Percentiles rank a stretch among this genome's conserved stretches.
phyloP scores from a whole-genome alignment of 2,329 filamentous ascomycete species.

The Orbilia javanica region DNA sequence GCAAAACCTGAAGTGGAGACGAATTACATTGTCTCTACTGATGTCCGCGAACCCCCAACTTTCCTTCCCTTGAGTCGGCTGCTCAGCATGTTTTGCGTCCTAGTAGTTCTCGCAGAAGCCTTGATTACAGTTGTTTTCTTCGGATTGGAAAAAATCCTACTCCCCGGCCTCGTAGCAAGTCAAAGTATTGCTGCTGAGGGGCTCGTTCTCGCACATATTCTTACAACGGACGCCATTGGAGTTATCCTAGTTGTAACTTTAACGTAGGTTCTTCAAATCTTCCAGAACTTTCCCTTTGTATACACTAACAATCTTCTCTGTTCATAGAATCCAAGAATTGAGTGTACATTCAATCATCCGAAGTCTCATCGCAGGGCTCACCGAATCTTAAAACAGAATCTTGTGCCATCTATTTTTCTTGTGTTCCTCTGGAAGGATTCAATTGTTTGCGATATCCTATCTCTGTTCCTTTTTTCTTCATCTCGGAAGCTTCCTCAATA shows the following conservation, averaged over 20 bases:
- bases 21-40: background rate
- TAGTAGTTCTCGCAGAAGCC: conserved; percentile 17
- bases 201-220: conserved; percentile 32
- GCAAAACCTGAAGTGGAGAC: background rate
- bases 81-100: conserved; percentile 31
- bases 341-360: conserved; percentile 19
- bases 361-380: conserved; percentile 11
- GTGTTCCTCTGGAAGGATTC: too few species aligned
- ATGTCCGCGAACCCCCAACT: background rate
- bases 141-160: conserved; percentile 21
- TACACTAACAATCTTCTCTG: background rate
- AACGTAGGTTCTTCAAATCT: conserved; percentile 23
- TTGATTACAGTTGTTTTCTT: conserved; percentile 23
- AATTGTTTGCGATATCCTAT: background rate
- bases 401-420: background rate
- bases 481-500: too few species aligned
- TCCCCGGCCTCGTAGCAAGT: background rate
- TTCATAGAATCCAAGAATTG: conserved; percentile 30
- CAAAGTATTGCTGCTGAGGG: conserved; percentile 25
- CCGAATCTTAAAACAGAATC: background rate
- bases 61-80: conserved; percentile 1
- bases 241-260: conserved; percentile 16
- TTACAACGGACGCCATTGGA: conserved; percentile 36
- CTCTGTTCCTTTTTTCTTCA: background rate
- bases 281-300: background rate